These are phyloP conservation scores for Heritiera littoralis DNA, from an alignment of 345 rosid genomes.

Conservation along the genomic window DNA sequence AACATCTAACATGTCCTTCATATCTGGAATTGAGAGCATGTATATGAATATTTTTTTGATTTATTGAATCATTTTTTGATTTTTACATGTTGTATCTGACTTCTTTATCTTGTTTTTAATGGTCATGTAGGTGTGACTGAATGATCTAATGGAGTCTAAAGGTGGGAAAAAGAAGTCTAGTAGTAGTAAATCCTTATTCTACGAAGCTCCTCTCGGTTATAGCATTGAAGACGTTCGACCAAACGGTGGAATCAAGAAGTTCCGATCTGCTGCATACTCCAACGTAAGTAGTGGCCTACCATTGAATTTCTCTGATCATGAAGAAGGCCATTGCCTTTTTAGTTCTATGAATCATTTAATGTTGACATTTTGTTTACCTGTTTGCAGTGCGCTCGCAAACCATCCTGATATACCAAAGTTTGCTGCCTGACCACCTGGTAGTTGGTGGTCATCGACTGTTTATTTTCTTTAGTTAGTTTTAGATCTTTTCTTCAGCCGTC, in stretches of 20 bases:
- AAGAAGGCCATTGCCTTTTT: not conserved
- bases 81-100: not conserved
- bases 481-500: constrained; percentile 9
- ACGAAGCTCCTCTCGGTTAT: constrained; percentile 94
- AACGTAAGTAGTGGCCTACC: constrained; percentile 48
- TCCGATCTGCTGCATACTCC: constrained; percentile 92
- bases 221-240: constrained; percentile 94
- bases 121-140: constrained; percentile 36
- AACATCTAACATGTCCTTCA: too few species aligned
- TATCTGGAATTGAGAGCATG: not conserved
- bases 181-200: constrained; percentile 56
- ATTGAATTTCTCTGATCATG: not conserved
- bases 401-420: constrained; percentile 52
- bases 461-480: constrained; percentile 26
- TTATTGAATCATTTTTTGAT: not conserved
- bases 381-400: constrained; percentile 68
- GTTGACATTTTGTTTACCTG: constrained; percentile 6
- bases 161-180: constrained; percentile 76
- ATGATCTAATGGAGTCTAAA: constrained; percentile 90
- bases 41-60: not conserved
- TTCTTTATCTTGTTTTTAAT: not conserved
- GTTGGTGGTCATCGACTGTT: constrained; percentile 42
- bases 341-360: not conserved
- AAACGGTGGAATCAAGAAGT: constrained; percentile 86
- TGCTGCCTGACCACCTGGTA: constrained; percentile 35